Evolutionary conservation across 495 filamentous ascomycete species (phyloP), one percentile per base, ranked within the genome.

Genomic region (Mytilinidion resinicola): DNA sequence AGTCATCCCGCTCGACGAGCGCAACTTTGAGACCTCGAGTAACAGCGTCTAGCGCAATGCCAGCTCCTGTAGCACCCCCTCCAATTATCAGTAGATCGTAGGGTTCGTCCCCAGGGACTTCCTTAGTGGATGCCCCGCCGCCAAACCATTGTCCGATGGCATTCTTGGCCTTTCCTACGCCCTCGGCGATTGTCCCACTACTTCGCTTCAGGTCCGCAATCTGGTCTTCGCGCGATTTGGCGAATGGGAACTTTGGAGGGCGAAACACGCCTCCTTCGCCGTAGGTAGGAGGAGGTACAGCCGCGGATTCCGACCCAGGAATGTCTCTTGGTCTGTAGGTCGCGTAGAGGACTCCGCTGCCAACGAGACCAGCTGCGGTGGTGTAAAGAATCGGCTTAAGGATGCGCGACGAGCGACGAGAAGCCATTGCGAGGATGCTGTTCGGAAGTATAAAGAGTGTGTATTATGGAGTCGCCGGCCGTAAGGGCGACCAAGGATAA

Each of bases 1-100:
- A 98, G 72, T 98, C 93, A 67, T 97, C 93, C 51, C 90, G 78
- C 72, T 98, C 93, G n/a, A 98, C 85, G 43, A 96, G 71, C 37
- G 93, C 93, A 41, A 98, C 93, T 74, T 88, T 93, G 65, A 98
- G 74, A 6, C 93, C 93, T 72, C 93, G 79, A 1, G 91, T 96
- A 34, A 86, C 92, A 12, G 93, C 93, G 78, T 98, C 93, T 17
- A 98, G 78, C 9, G 93, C 93, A 66, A 97, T 90, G 41, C 93
- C 93, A 35, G 89, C 81, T 7, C 93, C 93, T 4, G 93, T 98
- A 33, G 93, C 93, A 55, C 93, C 93, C 50, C 93, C 93, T 69
- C 97, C 95, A 36, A 98, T 78, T 47, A 97, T 72, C 53, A 98
- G 74, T 71, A 97, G 93, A 72, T 98, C 97, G 36, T 75, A 65